Evolutionary conservation across 106 monocot species (phyloP).

Genomic region (Gastrodia elata): DNA sequence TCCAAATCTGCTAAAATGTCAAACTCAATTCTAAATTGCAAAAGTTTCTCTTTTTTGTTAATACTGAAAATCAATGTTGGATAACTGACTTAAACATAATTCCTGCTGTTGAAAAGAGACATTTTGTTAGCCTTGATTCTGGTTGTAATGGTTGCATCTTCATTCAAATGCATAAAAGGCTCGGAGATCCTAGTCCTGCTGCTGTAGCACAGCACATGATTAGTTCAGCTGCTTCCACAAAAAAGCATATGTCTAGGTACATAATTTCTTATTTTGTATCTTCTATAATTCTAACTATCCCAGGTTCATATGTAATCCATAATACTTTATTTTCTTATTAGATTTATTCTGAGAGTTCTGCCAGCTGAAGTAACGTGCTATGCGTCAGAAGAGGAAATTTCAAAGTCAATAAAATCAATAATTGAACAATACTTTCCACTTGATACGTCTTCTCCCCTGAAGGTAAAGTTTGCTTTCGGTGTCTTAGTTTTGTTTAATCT

Average conservation of each 20-base stretch:
- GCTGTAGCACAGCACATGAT: slow-evolving; percentile 72
- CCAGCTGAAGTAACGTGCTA: slow-evolving; percentile 88
- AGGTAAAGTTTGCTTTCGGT: slow-evolving; percentile 33
- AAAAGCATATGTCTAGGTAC: slow-evolving; percentile 95
- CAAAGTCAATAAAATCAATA: slow-evolving; percentile 70
- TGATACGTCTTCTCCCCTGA: slow-evolving; percentile 43
- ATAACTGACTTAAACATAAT: slow-evolving; percentile 4
- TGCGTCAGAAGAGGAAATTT: slow-evolving; percentile 91
- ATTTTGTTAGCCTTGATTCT: slow-evolving; percentile 83
- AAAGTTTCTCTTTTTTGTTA: background rate
- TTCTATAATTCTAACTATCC: background rate
- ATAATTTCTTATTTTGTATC: background rate
- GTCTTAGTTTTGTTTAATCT: background rate
- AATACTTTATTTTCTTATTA: slow-evolving; percentile 15
- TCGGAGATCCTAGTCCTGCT: slow-evolving; percentile 60
- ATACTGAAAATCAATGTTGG: background rate
- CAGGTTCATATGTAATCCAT: background rate
- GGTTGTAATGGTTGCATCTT: slow-evolving; percentile 90
- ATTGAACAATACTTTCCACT: slow-evolving; percentile 65
- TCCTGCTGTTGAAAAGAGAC: slow-evolving; percentile 48
- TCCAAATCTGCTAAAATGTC: background rate
- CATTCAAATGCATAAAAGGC: slow-evolving; percentile 87
- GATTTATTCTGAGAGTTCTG: slow-evolving; percentile 90
- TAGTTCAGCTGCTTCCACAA: slow-evolving; percentile 55
- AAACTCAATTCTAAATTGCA: background rate